A percentile compares a stretch with the other conserved stretches of the same genome.
phyloP scores from a whole-genome alignment of 257 asterid species.

The Eucommia ulmoides region DNA sequence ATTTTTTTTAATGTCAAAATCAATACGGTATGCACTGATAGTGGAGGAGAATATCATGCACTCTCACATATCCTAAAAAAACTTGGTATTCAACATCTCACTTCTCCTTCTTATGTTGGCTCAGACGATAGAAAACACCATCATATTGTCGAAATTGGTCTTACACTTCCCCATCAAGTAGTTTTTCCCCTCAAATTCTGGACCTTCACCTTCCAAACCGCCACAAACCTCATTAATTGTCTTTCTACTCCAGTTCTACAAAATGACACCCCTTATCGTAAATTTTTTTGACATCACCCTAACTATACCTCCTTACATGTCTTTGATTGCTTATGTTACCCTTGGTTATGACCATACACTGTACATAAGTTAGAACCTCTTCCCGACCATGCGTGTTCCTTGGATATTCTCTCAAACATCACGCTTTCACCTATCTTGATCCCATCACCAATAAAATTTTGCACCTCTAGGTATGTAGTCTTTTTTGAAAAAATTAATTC shows the following conservation, averaged over 20 bases:
- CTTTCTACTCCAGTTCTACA: neutral
- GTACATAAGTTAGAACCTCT: neutral
- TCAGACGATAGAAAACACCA: neutral
- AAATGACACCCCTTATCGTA: neutral
- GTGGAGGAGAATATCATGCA: conserved; percentile 1
- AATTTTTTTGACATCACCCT: neutral
- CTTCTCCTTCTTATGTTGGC: neutral
- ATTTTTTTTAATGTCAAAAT: neutral
- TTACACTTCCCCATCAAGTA: neutral
- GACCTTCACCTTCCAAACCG: neutral
- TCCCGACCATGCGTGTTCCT: neutral
- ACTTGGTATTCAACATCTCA: conserved; percentile 2
- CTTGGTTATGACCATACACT: neutral
- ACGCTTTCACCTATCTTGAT: conserved; percentile 1
- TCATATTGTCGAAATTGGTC: conserved; percentile 3
- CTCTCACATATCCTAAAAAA: neutral
- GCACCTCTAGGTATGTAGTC: conserved; percentile 1
- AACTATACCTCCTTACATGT: neutral
- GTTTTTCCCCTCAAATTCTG: neutral
- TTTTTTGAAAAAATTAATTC: neutral
- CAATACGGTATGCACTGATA: neutral
- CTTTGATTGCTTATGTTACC: conserved; percentile 5
- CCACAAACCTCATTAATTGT: neutral
- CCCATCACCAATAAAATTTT: neutral
- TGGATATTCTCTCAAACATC: conserved; percentile 2